phyloP scores from a whole-genome alignment of 2,329 filamentous ascomycete genomes.

The Aspergillus quadricinctus region DNA sequence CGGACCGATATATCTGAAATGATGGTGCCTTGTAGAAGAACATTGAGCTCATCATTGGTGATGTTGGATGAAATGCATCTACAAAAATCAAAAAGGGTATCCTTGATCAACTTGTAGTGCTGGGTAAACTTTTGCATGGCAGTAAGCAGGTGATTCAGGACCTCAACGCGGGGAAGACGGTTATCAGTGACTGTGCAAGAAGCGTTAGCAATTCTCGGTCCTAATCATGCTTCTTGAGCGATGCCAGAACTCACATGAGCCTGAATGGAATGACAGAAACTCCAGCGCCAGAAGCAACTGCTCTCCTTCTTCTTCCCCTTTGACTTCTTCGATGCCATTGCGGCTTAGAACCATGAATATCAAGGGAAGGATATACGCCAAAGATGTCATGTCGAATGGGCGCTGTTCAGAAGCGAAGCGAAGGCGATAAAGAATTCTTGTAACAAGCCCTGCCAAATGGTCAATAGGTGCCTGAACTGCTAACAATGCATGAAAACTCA shows the following conservation, averaged over 20 bases:
- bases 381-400: constrained; percentile 82
- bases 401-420: constrained; percentile 88
- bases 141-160: constrained; percentile 66
- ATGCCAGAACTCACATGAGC: constrained; percentile 53
- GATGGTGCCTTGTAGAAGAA: constrained; percentile 73
- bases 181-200: constrained; percentile 55
- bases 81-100: constrained; percentile 82
- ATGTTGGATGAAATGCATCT: constrained; percentile 83
- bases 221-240: background rate
- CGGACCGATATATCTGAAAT: constrained; percentile 76
- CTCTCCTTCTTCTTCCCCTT: constrained; percentile 74
- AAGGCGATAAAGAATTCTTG: constrained; percentile 82
- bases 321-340: constrained; percentile 65
- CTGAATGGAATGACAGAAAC: constrained; percentile 82
- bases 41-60: constrained; percentile 63
- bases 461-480: constrained; percentile 5
- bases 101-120: constrained; percentile 92
- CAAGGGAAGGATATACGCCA: constrained; percentile 83
- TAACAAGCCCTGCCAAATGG: constrained; percentile 57
- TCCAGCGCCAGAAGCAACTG: constrained; percentile 87
- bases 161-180: constrained; percentile 69
- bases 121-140: constrained; percentile 87
- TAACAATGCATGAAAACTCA: constrained; percentile 13
- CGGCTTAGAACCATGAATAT: constrained; percentile 72
- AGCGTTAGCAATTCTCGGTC: background rate